Evolutionary conservation across 2,329 filamentous ascomycete genomes (phyloP).

Genomic region (Sarocladium brachiariae): DNA sequence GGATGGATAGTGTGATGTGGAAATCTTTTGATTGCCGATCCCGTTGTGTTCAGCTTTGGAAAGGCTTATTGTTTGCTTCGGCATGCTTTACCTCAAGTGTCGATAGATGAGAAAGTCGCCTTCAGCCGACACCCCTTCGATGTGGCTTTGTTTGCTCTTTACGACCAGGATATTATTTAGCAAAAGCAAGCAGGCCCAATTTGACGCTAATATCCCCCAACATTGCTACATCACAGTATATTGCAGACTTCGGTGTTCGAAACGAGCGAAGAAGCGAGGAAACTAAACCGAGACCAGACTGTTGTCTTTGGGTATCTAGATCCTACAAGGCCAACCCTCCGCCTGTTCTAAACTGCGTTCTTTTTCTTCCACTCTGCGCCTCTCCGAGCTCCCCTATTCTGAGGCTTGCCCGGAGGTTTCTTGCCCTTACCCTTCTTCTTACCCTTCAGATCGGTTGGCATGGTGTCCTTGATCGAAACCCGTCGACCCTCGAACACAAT

Average conservation of each 20-base stretch:
- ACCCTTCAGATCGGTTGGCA: conserved; percentile 54
- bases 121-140: too few relatives aligned
- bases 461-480: conserved; percentile 60
- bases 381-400: conserved; percentile 31
- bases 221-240: too few relatives aligned
- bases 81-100: too few relatives aligned
- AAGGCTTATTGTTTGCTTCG: too few relatives aligned
- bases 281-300: background rate
- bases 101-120: too few relatives aligned
- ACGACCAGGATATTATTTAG: conserved; percentile 5
- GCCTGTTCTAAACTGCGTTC: conserved; percentile 13
- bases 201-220: conserved; percentile 24
- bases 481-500: conserved; percentile 79
- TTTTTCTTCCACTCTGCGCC: conserved; percentile 41
- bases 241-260: too few relatives aligned
- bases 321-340: background rate
- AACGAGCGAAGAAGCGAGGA: background rate
- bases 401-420: conserved; percentile 26
- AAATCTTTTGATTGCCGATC: too few relatives aligned
- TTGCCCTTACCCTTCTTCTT: conserved; percentile 47
- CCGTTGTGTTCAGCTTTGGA: too few relatives aligned
- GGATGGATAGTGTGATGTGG: too few relatives aligned
- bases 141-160: too few relatives aligned
- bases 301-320: conserved; percentile 5
- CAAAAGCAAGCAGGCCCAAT: conserved; percentile 22